Percentiles rank a stretch among this genome's conserved stretches.
These are phyloP conservation scores for Neocucurbitaria cava DNA, from an alignment of 2,329 filamentous ascomycete genomes.

Conservation along the genomic window DNA sequence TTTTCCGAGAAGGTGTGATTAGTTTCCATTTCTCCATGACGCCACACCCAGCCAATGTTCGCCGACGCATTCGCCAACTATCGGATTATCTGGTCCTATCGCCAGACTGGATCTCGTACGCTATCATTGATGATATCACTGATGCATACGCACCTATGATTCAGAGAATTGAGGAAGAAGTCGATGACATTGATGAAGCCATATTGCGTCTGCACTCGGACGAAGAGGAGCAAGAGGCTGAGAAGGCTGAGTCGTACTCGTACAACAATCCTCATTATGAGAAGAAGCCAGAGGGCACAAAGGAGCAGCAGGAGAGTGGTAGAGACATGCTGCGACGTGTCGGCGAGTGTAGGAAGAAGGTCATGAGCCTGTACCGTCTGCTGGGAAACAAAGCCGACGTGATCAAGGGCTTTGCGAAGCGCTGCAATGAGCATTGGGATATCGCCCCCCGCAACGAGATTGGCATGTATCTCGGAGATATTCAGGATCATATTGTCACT, in stretches of 20 bases:
- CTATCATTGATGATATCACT: conserved; percentile 97
- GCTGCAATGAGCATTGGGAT: conserved; percentile 98
- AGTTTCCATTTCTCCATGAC: conserved; percentile 98
- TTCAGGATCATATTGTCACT: conserved; percentile 98
- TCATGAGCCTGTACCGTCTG: conserved; percentile 93
- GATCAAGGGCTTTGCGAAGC: conserved; percentile 98
- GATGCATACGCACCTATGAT: conserved; percentile 95
- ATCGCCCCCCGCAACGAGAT: conserved; percentile 95
- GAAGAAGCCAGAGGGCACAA: conserved; percentile 48
- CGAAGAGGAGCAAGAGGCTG: conserved; percentile 42
- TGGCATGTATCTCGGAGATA: conserved; percentile 96
- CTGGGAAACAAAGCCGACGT: conserved; percentile 98
- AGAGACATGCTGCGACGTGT: conserved; percentile 91
- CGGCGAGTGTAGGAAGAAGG: conserved; percentile 93
- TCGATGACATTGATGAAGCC: conserved; percentile 93
- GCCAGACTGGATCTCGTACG: conserved; percentile 98
- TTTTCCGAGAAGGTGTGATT: conserved; percentile 93
- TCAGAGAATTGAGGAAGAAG: conserved; percentile 91
- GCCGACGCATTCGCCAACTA: conserved; percentile 88
- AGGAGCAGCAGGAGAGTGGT: conserved; percentile 56
- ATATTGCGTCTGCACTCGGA: conserved; percentile 82
- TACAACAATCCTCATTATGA: conserved; percentile 45
- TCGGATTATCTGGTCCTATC: conserved; percentile 92
- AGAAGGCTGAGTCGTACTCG: conserved; percentile 30
- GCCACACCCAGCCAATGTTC: conserved; percentile 94